Base-by-base conservation (phyloP, 164 flowering plant genomes). In the Aristolochia californica region DNA sequence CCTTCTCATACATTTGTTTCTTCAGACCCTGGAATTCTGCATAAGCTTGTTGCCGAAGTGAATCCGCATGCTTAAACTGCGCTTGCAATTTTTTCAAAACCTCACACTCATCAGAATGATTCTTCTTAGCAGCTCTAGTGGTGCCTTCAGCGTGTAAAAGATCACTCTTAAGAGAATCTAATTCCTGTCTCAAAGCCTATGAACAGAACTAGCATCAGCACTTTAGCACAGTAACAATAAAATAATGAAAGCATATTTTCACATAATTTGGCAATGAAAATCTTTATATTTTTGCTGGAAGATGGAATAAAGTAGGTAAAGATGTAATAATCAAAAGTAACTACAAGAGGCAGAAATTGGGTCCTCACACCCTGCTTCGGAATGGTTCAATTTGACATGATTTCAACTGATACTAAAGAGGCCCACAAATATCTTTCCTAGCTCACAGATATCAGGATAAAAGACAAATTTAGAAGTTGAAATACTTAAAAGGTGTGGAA, bases 41-140 rank as follows among this genome's bases (percentile, higher is more conserved):
- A 67, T 81, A 88, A 14, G 93, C 94, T 55, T 74, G 75, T 71
- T 88, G 96, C 38, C 96, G 91, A 64, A 74, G 59, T 26, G 61
- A 71, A 76, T 88, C 72, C 5, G 88, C 96, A 62, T 66, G 77
- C 64, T 55, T 75, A 61, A 68, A 82, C 65, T 80, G 78, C 10
- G 53, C 62, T 28, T 68, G 77, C 65, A 82, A 64, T 24, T 75
- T 70, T 34, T 55, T 66, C 12, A 77, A 53, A 67, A 65, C 71
- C 13, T 62, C 74, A 50, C 27, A 57, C 59, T 75, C 82, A 20
- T 74, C 81, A 43, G 54, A 44, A 60, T 64, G 67, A 53, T 64
- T 72, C 67, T 72, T 77, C 63, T 53, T 75, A 27, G 76, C 83
- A 70, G 70, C 72, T 62, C 66, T 70, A 13, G 79, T 72, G 40